Base-by-base conservation (phyloP, 139 green algal species). In the Pseudopediastrum boryanum region DNA sequence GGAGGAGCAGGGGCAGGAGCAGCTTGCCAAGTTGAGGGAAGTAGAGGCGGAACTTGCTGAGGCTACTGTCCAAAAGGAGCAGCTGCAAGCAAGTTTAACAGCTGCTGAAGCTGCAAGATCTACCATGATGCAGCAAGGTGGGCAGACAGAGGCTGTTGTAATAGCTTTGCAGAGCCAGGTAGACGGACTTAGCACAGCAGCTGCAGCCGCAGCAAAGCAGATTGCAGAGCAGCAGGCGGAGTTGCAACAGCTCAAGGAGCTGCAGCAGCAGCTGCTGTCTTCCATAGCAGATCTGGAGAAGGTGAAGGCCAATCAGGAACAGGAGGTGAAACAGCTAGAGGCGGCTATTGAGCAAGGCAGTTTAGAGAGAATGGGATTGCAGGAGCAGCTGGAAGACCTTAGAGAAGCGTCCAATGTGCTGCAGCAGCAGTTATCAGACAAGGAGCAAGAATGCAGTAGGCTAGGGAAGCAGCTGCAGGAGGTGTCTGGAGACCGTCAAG, bases 391-490 rank as follows among this genome's bases (percentile, higher is more conserved):
- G 67, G n/a, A 56, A 44, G 2, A 39, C 9, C 56, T 50, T 59
- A 48, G 56, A 1, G 39, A 19, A 39, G 38, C 19, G 21, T 72
- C 4, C 5, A 41, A 77, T 43, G 13, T 42, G 19, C 31, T 76
- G 7, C 44, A 52, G 58, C 77, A 83, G 58, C 77, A 78, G 67
- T 46, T 80, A 0, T 3, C 43, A 2, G 35, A 73, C 61, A 23
- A 39, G 69, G 44, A 31, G 66, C n/a, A 29, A 69, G 39, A 33
- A 75, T 56, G 74, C 54, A 9, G 16, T 4, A 58, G 80, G 61
- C 74, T 80, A n/a, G 25, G 29, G 13, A 54, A 59, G 54, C 25
- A 31, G 52, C 52, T 77, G 36, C 56, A 78, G 56, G 66, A n/a
- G n/a, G n/a, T n/a, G n/a, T n/a, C n/a, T n/a, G n/a, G n/a, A n/a